Conservation (phyloP, 306 rosid genomes). For the Glycine latifolia region DNA sequence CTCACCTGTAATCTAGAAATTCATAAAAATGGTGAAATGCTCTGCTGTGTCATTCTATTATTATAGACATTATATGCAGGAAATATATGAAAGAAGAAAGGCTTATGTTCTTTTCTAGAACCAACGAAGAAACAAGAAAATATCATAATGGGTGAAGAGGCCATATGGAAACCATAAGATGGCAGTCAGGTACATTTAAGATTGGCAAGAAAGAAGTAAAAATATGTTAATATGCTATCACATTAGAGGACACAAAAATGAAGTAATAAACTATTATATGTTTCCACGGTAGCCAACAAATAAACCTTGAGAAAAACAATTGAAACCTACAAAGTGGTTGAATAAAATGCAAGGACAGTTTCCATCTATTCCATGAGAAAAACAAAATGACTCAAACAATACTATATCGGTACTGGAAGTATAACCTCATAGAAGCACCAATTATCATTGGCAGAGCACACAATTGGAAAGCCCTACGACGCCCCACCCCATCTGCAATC, state of each 20-base stretch:
- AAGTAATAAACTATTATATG: background rate
- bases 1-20: slow-evolving; percentile 25
- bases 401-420: slow-evolving; percentile 30
- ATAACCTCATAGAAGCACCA: slow-evolving; percentile 89
- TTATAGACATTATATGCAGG: slow-evolving; percentile 14
- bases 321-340: slow-evolving; percentile 9
- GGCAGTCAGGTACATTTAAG: slow-evolving; percentile 14
- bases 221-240: background rate
- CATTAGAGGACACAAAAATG: slow-evolving; percentile 3
- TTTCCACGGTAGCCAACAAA: slow-evolving; percentile 2
- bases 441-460: slow-evolving; percentile 90
- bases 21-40: slow-evolving; percentile 7
- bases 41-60: slow-evolving; percentile 6
- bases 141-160: slow-evolving; percentile 17
- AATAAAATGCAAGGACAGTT: background rate
- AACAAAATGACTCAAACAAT: slow-evolving; percentile 28
- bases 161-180: slow-evolving; percentile 11
- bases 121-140: slow-evolving; percentile 15
- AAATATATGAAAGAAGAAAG: slow-evolving; percentile 38
- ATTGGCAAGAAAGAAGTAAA: background rate
- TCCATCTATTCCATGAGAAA: slow-evolving; percentile 15
- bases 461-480: slow-evolving; percentile 93
- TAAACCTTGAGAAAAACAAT: slow-evolving; percentile 15
- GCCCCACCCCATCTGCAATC: slow-evolving; percentile 96
- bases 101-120: slow-evolving; percentile 34